These are phyloP conservation scores for Tubosaeta sp. DNA, from an alignment of 768 basidiomycete genomes.

Conservation along the genomic window DNA sequence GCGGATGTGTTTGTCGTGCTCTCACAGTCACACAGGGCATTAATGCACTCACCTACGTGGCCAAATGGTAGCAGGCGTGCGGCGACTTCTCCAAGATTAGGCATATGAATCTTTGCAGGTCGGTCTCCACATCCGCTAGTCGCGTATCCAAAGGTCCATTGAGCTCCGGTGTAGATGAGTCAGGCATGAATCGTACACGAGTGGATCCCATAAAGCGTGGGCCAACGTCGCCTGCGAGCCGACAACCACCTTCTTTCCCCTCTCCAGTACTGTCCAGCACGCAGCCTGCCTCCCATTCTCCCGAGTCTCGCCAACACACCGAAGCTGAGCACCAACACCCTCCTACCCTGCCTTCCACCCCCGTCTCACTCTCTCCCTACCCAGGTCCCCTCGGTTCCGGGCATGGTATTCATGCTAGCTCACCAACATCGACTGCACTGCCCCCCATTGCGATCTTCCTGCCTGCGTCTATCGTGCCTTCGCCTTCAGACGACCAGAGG, in stretches of 20 bases:
- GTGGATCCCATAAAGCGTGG: constrained; percentile 51
- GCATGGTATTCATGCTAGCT: constrained; percentile 36
- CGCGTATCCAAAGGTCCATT: constrained; percentile 68
- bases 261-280: constrained; percentile 73
- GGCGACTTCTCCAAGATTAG: constrained; percentile 45
- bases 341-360: constrained; percentile 50
- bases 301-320: constrained; percentile 51
- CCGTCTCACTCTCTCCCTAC: constrained; percentile 65
- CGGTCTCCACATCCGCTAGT: constrained; percentile 61
- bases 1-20: constrained; percentile 80
- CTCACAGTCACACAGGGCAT: constrained; percentile 36
- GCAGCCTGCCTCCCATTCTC: constrained; percentile 65
- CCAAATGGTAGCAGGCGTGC: constrained; percentile 53
- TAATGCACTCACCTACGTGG: constrained; percentile 50
- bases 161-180: constrained; percentile 63
- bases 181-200: constrained; percentile 59
- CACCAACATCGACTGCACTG: constrained; percentile 45
- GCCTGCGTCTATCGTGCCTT: constrained; percentile 53
- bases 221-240: constrained; percentile 47
- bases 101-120: constrained; percentile 55
- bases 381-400: constrained; percentile 65
- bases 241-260: constrained; percentile 57
- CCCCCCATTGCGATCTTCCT: constrained; percentile 71
- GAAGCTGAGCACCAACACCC: constrained; percentile 32
- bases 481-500: constrained; percentile 41